These are phyloP conservation scores for Penicillium psychrofluorescens DNA, from an alignment of 495 filamentous ascomycete species.

Conservation along the genomic window DNA sequence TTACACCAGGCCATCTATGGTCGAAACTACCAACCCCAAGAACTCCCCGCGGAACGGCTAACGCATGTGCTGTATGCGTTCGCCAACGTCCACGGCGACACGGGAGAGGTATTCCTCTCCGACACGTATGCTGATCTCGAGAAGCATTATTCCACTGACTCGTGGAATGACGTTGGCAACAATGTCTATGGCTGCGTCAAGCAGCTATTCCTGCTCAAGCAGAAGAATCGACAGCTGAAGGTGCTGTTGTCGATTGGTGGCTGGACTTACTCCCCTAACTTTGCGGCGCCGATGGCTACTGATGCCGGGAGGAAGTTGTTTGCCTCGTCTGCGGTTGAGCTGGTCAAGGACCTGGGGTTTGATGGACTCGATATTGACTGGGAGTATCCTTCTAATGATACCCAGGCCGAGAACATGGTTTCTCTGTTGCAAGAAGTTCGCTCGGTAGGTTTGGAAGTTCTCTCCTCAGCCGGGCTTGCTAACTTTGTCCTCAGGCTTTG, in stretches of 20 bases:
- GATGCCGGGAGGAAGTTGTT: slow-evolving; percentile 48
- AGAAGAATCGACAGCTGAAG: neutral
- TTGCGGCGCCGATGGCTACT: neutral
- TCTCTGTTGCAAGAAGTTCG: slow-evolving; percentile 52
- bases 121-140: slow-evolving; percentile 55
- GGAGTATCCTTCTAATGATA: slow-evolving; percentile 36
- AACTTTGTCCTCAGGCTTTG: slow-evolving; percentile 28
- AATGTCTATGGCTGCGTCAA: neutral
- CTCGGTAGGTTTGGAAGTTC: slow-evolving; percentile 9
- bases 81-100: slow-evolving; percentile 50
- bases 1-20: slow-evolving; percentile 54
- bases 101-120: slow-evolving; percentile 64
- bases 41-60: slow-evolving; percentile 63
- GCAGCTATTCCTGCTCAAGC: neutral
- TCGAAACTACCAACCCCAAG: slow-evolving; percentile 61
- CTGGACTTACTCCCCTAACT: neutral
- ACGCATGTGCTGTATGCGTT: slow-evolving; percentile 80
- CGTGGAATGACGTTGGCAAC: neutral
- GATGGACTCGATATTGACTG: slow-evolving; percentile 59
- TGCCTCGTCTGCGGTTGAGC: slow-evolving; percentile 54
- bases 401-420: slow-evolving; percentile 57
- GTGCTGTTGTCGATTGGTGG: neutral
- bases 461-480: no score
- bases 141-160: neutral
- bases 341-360: slow-evolving; percentile 59